Evolutionary conservation across 116 monocot species (phyloP), one percentile per base, ranked within the genome.

Genomic region (Papilionanthe hybrid): DNA sequence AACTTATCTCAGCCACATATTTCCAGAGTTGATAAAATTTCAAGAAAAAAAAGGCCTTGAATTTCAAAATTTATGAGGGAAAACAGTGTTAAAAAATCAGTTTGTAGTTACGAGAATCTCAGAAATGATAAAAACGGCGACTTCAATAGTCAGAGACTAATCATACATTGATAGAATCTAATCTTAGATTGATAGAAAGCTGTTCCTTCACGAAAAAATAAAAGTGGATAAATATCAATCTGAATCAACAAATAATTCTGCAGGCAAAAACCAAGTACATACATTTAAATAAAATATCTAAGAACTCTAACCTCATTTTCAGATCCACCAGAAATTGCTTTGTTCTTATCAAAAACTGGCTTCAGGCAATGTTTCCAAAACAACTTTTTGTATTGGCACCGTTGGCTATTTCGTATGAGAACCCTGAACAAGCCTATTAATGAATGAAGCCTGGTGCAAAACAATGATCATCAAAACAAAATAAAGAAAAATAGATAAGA

Each of bases 311-410:
- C 75, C 75, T 75, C 75, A 4, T 28, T 4, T 75, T 48, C 49
- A 50, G 49, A 49, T 48, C 23, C 75, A 75, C 15, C 47, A 75
- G 12, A 28, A 50, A 5, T 75, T 15, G 15, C 19, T 11, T 19
- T 75, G 23, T 47, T 27, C 15, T 50, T 75, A 25, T 49, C 50
- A 6, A 75, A 50, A 49, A 10, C 12, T 27, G 75, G 49, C 27
- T 75, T 75, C 25, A 75, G 75, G 75, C 75, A 75, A 75, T 75
- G 75, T 49, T 49, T 75, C 75, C 49, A 13, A 47, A 75, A 12
- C 75, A 75, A 75, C 5, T 75, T 49, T 27, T 75, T 75, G 49
- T 75, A 49, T 28, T 75, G 75, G 49, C 75, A 75, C 45, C 75
- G 75, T n/a, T 49, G 28, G 27, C 49, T 49, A 49, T 75, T 75